Conservation (phyloP, 164 flowering plant species). For the Malania oleifera region DNA sequence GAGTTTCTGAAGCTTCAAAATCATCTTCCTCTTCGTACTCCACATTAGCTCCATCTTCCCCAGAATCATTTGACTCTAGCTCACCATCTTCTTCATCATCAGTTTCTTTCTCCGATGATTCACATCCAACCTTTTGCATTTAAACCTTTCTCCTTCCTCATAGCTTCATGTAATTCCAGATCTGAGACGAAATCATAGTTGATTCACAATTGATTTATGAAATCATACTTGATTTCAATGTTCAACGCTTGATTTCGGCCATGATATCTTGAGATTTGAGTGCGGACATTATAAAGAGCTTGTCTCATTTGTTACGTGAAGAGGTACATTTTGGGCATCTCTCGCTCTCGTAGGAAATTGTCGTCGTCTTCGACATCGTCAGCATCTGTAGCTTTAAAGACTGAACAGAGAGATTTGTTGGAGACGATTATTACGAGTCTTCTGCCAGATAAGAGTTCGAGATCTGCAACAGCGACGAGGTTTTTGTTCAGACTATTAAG, state of each 20-base stretch:
- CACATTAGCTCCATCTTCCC: too few species aligned
- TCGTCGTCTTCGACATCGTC: conserved; percentile 23
- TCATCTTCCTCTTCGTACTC: too few species aligned
- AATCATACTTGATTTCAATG: too few species aligned
- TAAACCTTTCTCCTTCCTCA: too few species aligned
- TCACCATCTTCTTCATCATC: too few species aligned
- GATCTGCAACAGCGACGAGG: conserved; percentile 34
- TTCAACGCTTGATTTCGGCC: conserved; percentile 44
- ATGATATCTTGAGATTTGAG: conserved; percentile 48
- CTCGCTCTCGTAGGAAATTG: conserved; percentile 45
- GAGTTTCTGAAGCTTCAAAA: too few species aligned
- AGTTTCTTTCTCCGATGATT: too few species aligned
- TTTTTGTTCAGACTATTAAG: conserved; percentile 63
- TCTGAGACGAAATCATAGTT: too few species aligned
- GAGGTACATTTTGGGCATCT: conserved; percentile 59
- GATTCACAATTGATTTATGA: too few species aligned
- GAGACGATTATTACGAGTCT: conserved; percentile 58
- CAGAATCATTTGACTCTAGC: too few species aligned
- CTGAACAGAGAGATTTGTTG: conserved; percentile 57
- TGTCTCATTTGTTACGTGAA: conserved; percentile 64
- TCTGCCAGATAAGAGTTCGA: conserved; percentile 37
- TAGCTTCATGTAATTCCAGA: too few species aligned
- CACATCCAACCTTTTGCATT: too few species aligned
- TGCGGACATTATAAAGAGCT: conserved; percentile 50
- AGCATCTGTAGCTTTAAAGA: conserved; percentile 34